Percentiles rank a stretch among this genome's conserved stretches.
phyloP scores from a whole-genome alignment of 164 flowering plant genomes.

The Echeveria elegans region DNA sequence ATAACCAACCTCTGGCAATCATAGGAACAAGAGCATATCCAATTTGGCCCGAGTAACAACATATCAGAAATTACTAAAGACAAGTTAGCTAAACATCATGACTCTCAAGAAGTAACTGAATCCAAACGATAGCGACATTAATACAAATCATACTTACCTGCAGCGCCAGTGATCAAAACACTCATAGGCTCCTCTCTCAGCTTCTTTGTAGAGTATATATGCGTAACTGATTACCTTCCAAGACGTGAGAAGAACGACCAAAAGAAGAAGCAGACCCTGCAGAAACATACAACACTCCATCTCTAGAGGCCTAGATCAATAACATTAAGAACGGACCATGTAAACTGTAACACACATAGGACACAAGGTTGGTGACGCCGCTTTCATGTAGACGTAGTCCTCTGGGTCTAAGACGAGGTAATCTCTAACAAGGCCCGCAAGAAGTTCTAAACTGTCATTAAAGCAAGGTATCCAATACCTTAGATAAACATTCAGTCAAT shows the following conservation, averaged over 20 bases:
- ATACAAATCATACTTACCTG: constrained; percentile 44
- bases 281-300: neutral
- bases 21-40: constrained; percentile 87
- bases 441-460: neutral
- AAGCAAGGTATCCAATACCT: neutral
- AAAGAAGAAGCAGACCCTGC: neutral
- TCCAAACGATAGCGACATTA: neutral
- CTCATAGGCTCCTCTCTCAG: constrained; percentile 48
- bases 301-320: neutral
- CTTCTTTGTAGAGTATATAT: constrained; percentile 25
- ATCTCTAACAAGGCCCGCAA: neutral
- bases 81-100: too few relatives aligned
- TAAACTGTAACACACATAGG: neutral
- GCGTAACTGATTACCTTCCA: constrained; percentile 44
- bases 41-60: constrained; percentile 61
- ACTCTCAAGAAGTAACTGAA: neutral
- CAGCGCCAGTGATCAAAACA: constrained; percentile 79
- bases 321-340: neutral
- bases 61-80: neutral
- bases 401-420: neutral
- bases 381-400: neutral
- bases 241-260: constrained; percentile 15
- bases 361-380: neutral
- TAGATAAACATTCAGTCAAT: neutral
- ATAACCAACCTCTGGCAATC: constrained; percentile 74